Conservation (phyloP, 225 moss, liverwort and hornwort genomes). For the Asterella californica region DNA sequence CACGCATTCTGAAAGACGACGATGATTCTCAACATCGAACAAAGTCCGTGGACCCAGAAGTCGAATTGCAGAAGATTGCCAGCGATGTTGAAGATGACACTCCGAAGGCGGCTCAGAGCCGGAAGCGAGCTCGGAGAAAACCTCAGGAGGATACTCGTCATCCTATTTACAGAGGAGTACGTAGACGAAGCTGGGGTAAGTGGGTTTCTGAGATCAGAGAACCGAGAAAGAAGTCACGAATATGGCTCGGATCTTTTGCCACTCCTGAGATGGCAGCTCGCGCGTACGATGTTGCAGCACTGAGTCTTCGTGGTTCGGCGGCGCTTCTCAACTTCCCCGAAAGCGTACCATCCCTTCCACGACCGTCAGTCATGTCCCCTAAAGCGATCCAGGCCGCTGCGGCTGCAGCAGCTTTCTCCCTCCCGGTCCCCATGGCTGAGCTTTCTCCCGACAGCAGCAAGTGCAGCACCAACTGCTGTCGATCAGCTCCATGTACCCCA, state of each 20-base stretch:
- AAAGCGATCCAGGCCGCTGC: conserved; percentile 52
- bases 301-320: conserved; percentile 41
- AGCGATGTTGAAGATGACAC: conserved; percentile 2
- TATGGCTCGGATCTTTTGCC: conserved; percentile 47
- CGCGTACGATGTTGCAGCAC: conserved; percentile 44
- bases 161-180: conserved; percentile 41
- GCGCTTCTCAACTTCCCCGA: conserved; percentile 48
- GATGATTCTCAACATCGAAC: conserved; percentile 28
- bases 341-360: conserved; percentile 39
- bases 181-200: conserved; percentile 43
- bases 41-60: conserved; percentile 14
- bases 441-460: conserved; percentile 29
- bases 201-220: conserved; percentile 46
- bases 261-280: conserved; percentile 51
- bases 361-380: conserved; percentile 45
- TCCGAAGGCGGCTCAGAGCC: conserved; percentile 12
- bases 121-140: conserved; percentile 38
- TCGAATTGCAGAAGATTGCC: conserved; percentile 1
- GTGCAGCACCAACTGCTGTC: conserved; percentile 17
- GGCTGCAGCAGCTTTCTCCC: conserved; percentile 43
- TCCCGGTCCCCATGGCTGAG: conserved; percentile 27
- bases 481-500: conserved; percentile 35
- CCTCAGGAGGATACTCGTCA: conserved; percentile 43
- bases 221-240: conserved; percentile 42
- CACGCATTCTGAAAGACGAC: conserved; percentile 30